Evolutionary conservation across 306 rosid species (phyloP).

Genomic region (Gleditsia sinensis): DNA sequence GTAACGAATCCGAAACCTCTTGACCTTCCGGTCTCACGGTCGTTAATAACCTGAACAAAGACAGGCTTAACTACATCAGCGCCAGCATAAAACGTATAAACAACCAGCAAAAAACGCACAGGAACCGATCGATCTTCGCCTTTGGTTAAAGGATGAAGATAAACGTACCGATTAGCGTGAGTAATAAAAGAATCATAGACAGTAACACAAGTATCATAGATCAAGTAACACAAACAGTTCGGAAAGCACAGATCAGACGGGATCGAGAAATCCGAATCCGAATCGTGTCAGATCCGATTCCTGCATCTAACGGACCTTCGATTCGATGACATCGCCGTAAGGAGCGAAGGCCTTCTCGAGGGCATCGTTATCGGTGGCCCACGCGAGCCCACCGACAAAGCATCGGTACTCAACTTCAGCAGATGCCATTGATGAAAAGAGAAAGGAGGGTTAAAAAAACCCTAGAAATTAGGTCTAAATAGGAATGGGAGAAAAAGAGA

Average conservation of each 20-base stretch:
- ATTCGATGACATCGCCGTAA: constrained; percentile 71
- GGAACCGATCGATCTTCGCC: constrained; percentile 91
- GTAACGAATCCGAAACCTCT: constrained; percentile 97
- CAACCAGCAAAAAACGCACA: not conserved
- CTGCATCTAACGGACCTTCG: constrained; percentile 96
- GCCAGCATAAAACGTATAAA: not conserved
- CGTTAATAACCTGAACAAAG: constrained; percentile 61
- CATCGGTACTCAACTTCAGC: constrained; percentile 78
- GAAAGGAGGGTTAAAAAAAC: not conserved
- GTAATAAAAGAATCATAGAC: constrained; percentile 53
- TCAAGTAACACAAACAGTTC: constrained; percentile 77
- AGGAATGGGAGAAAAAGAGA: not conserved
- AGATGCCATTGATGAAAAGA: constrained; percentile 46
- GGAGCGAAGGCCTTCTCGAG: constrained; percentile 64
- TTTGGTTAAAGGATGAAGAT: constrained; percentile 67
- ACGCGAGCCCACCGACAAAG: constrained; percentile 97
- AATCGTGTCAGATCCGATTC: constrained; percentile 74
- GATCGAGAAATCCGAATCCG: constrained; percentile 49
- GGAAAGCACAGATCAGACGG: constrained; percentile 61
- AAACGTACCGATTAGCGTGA: constrained; percentile 84
- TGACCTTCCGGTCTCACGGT: constrained; percentile 94
- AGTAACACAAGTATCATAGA: constrained; percentile 61
- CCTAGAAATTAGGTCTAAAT: not conserved
- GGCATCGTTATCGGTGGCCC: constrained; percentile 80
- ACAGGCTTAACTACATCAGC: not conserved